Evolutionary conservation across 805 yeast species (phyloP).

Genomic region (Brettanomyces custersianus): DNA sequence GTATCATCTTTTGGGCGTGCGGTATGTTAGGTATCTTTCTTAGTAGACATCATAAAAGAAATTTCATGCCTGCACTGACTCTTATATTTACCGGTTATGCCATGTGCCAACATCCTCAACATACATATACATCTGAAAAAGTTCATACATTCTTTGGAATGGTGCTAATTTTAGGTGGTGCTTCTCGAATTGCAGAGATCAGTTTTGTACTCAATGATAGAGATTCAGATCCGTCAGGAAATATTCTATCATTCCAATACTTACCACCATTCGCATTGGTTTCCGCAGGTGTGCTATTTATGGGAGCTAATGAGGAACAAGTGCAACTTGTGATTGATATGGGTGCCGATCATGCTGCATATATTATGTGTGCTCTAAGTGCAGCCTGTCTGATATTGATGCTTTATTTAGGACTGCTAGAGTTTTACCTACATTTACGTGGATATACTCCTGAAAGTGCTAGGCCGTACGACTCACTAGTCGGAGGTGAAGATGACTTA

Average conservation of each 20-base stretch:
- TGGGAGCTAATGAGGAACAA: constrained; percentile 93
- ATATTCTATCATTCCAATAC: constrained; percentile 68
- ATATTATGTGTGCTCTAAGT: constrained; percentile 59
- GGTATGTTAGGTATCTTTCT: constrained; percentile 79
- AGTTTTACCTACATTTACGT: constrained; percentile 36
- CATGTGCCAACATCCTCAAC: constrained; percentile 85
- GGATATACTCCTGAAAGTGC: neutral
- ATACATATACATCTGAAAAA: constrained; percentile 67
- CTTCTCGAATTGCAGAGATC: constrained; percentile 69
- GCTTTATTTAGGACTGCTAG: constrained; percentile 54
- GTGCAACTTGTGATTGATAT: constrained; percentile 57
- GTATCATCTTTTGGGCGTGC: constrained; percentile 93
- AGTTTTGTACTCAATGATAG: constrained; percentile 65
- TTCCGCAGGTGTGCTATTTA: constrained; percentile 72
- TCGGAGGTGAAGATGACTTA: neutral
- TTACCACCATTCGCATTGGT: constrained; percentile 76
- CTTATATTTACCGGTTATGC: constrained; percentile 89
- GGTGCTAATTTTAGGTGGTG: constrained; percentile 71
- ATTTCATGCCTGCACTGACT: constrained; percentile 73
- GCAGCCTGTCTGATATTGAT: constrained; percentile 66
- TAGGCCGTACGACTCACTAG: neutral
- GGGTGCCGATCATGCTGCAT: constrained; percentile 81
- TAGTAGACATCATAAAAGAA: constrained; percentile 57
- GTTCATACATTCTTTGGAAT: constrained; percentile 84
- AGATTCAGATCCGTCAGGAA: constrained; percentile 30